Evolutionary conservation across 805 yeast species (phyloP).

Genomic region (Suhomyces pyralidae): DNA sequence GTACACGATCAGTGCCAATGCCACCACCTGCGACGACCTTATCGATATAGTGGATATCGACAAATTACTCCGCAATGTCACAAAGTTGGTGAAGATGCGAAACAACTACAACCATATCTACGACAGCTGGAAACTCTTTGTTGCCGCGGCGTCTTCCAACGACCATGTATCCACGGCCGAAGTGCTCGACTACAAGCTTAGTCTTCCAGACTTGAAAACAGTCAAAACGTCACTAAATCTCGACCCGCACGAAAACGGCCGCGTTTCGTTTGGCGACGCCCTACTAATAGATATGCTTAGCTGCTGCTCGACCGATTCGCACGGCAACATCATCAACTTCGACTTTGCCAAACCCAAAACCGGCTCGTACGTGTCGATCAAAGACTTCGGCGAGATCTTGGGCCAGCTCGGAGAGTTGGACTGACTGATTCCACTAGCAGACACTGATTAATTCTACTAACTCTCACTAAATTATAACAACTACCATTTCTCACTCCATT

Average conservation of each 20-base stretch:
- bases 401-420: constrained; percentile 40
- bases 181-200: constrained; percentile 17
- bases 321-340: constrained; percentile 29
- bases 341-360: constrained; percentile 21
- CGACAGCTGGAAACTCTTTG: constrained; percentile 35
- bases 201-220: constrained; percentile 26
- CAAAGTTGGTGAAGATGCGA: constrained; percentile 30
- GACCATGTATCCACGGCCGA: neutral
- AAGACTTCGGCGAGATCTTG: constrained; percentile 42
- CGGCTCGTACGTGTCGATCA: constrained; percentile 30
- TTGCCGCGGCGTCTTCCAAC: constrained; percentile 15
- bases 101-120: constrained; percentile 26
- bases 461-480: too few relatives aligned
- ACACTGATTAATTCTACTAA: too few relatives aligned
- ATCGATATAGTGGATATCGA: constrained; percentile 42
- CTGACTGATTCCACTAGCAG: constrained; percentile 1
- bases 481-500: too few relatives aligned
- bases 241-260: constrained; percentile 18
- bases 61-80: constrained; percentile 28
- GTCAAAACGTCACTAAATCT: constrained; percentile 28
- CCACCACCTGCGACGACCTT: constrained; percentile 6
- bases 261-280: constrained; percentile 22
- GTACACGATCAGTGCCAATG: constrained; percentile 25
- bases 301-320: constrained; percentile 26
- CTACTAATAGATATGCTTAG: constrained; percentile 43